Percentiles rank a stretch among this genome's conserved stretches.
Evolutionary conservation across 805 yeast species (phyloP).

Genomic region (Candida maris): DNA sequence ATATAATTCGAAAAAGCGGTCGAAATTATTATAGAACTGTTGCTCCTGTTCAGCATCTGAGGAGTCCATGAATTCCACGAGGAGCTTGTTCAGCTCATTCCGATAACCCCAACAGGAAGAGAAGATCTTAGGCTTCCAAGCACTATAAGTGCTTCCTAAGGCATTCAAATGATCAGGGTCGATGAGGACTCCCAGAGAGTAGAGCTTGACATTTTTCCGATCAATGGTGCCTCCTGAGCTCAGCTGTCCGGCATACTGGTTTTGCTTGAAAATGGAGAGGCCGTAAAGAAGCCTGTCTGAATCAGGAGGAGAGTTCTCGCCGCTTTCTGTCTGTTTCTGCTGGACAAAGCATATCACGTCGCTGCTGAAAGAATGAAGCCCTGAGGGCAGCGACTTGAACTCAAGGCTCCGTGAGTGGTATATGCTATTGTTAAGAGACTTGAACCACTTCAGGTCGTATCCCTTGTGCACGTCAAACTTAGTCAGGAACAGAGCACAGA

Average conservation of each 20-base stretch:
- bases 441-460: conserved; percentile 44
- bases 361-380: conserved; percentile 48
- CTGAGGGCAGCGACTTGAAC: conserved; percentile 66
- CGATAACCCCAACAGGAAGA: conserved; percentile 44
- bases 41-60: conserved; percentile 16
- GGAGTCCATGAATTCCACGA: conserved; percentile 28
- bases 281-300: conserved; percentile 39
- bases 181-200: conserved; percentile 58
- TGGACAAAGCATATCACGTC: conserved; percentile 56
- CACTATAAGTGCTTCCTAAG: conserved; percentile 4
- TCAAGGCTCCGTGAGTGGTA: conserved; percentile 45
- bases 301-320: conserved; percentile 6
- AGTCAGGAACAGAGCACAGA: conserved; percentile 44
- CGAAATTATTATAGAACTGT: conserved; percentile 16
- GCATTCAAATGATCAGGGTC: conserved; percentile 35
- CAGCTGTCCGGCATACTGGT: conserved; percentile 18
- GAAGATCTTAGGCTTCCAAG: conserved; percentile 41
- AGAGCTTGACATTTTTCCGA: conserved; percentile 52
- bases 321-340: conserved; percentile 18
- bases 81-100: conserved; percentile 30
- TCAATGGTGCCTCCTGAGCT: conserved; percentile 25
- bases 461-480: conserved; percentile 53
- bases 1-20: conserved; percentile 29
- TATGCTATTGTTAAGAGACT: conserved; percentile 22
- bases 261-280: conserved; percentile 48